Conservation (phyloP, 2,329 filamentous ascomycete species). For the Lecanicillium sp. region DNA sequence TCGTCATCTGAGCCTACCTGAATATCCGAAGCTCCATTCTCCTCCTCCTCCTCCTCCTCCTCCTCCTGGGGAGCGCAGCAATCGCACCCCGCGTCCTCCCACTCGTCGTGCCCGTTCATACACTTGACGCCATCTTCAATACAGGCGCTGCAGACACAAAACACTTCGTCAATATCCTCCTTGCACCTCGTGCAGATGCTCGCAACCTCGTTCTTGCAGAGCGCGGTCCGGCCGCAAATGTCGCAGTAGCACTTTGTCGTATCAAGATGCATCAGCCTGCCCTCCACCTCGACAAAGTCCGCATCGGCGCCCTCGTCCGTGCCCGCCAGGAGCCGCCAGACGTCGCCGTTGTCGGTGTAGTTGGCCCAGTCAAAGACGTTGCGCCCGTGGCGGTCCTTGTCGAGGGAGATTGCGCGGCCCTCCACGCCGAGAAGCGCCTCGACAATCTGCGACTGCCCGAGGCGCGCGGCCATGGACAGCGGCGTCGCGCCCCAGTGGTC, state of each 20-base stretch:
- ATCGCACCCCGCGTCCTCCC: neutral
- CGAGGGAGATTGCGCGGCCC: neutral
- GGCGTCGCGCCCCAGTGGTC: neutral
- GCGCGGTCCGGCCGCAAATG: neutral
- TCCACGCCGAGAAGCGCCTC: neutral
- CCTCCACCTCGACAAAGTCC: neutral
- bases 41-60: neutral
- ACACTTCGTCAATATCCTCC: neutral
- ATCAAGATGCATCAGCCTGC: neutral
- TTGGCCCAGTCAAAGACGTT: neutral
- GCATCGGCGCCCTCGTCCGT: neutral
- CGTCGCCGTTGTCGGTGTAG: neutral
- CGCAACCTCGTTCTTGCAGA: neutral
- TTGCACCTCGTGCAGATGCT: neutral
- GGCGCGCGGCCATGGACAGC: neutral
- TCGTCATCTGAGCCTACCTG: neutral
- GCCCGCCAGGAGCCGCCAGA: constrained; percentile 1
- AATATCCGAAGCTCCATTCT: neutral
- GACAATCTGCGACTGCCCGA: neutral
- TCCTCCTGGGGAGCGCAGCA: neutral
- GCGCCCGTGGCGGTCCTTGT: neutral
- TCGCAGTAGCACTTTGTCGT: neutral
- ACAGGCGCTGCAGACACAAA: neutral
- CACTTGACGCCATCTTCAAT: neutral
- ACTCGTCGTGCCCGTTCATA: neutral